phyloP scores from a whole-genome alignment of 2,329 filamentous ascomycete species.

The Lecanicillium sp. region DNA sequence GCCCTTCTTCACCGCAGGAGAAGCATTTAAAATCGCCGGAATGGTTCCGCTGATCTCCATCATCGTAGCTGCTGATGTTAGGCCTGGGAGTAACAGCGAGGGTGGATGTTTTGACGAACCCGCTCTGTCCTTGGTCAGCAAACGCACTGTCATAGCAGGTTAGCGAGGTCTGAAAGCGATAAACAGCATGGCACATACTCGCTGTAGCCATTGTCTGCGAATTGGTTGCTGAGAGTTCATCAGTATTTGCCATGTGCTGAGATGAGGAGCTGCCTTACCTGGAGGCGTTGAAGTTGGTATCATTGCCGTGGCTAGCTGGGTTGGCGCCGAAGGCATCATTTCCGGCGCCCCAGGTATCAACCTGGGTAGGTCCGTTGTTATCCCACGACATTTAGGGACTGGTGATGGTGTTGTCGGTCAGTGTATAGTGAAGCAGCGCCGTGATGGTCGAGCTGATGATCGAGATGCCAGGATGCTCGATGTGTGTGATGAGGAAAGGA shows the following conservation, averaged over 20 bases:
- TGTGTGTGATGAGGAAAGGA: too few species aligned
- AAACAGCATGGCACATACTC: too few species aligned
- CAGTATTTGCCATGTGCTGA: too few species aligned
- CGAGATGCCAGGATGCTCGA: too few species aligned
- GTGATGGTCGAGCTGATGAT: too few species aligned
- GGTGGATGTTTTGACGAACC: neutral
- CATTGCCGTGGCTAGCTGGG: neutral
- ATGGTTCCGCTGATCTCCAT: slow-evolving; percentile 15
- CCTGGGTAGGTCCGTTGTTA: slow-evolving; percentile 5
- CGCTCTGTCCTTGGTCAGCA: neutral
- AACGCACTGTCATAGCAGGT: neutral
- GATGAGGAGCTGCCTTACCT: neutral
- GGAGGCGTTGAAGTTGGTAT: neutral
- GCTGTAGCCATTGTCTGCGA: too few species aligned
- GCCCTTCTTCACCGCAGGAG: slow-evolving; percentile 33
- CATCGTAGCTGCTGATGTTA: slow-evolving; percentile 10
- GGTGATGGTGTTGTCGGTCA: too few species aligned
- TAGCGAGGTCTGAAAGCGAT: too few species aligned
- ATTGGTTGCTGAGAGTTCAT: too few species aligned
- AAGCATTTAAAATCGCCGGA: slow-evolving; percentile 29
- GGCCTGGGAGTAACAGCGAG: neutral
- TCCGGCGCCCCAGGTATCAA: neutral
- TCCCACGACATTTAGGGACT: neutral
- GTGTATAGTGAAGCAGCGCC: too few species aligned
- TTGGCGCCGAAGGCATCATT: neutral